phyloP scores from a whole-genome alignment of 2,329 filamentous ascomycete species.

The Fusarium sp. region DNA sequence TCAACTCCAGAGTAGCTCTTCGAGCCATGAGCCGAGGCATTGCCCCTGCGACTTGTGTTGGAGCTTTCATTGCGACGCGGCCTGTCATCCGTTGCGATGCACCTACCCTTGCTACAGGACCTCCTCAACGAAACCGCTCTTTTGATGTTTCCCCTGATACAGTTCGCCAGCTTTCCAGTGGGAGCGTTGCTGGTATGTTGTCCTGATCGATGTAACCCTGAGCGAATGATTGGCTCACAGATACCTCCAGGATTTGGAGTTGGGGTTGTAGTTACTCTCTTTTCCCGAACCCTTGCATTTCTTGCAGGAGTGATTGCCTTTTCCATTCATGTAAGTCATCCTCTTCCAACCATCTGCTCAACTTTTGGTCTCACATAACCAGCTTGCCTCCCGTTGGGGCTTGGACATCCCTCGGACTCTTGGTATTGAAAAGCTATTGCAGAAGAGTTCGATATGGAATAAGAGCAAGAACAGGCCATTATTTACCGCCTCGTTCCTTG shows the following conservation, averaged over 20 bases:
- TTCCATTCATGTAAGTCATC: conserved; percentile 68
- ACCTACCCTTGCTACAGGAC: conserved; percentile 36
- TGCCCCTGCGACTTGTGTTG: conserved; percentile 47
- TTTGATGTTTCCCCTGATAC: conserved; percentile 49
- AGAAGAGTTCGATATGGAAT: conserved; percentile 58
- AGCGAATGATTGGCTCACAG: background rate
- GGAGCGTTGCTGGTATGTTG: conserved; percentile 63
- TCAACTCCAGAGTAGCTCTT: conserved; percentile 38
- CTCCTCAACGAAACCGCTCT: conserved; percentile 27
- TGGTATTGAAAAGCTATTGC: conserved; percentile 53
- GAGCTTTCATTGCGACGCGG: conserved; percentile 44
- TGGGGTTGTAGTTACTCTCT: conserved; percentile 75
- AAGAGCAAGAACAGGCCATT: conserved; percentile 69
- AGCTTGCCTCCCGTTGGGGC: conserved; percentile 61
- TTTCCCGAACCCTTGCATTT: conserved; percentile 77
- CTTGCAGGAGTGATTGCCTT: conserved; percentile 74
- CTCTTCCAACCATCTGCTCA: background rate
- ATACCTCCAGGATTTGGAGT: conserved; percentile 66
- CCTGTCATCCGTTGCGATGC: conserved; percentile 50
- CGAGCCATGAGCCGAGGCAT: conserved; percentile 47
- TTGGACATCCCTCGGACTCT: conserved; percentile 56
- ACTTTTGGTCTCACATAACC: conserved; percentile 22
- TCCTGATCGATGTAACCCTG: background rate
- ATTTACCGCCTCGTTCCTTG: conserved; percentile 77
- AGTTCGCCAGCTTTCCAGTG: conserved; percentile 65